Percentiles rank a stretch among this genome's conserved stretches.
phyloP scores from a whole-genome alignment of 768 basidiomycete species.

The Ephemerocybe angulata region DNA sequence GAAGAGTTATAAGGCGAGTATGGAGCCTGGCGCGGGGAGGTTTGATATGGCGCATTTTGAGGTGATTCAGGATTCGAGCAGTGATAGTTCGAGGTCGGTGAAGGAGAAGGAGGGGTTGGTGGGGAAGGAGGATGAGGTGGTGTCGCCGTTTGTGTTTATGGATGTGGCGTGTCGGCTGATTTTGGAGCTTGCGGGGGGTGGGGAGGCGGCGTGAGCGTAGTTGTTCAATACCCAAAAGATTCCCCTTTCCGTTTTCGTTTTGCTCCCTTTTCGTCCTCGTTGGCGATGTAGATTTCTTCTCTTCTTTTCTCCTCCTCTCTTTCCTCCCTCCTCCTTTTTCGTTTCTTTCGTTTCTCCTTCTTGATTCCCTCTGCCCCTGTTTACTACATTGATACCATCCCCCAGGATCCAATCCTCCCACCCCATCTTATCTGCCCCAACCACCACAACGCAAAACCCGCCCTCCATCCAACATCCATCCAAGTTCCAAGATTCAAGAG shows the following conservation, averaged over 20 bases:
- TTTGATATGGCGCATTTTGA: constrained; percentile 57
- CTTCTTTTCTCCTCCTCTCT: not conserved
- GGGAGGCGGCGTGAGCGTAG: constrained; percentile 21
- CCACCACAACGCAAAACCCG: not conserved
- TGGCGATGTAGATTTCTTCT: not conserved
- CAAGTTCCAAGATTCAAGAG: too few species aligned
- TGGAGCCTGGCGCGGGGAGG: constrained; percentile 61
- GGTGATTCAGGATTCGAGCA: constrained; percentile 28
- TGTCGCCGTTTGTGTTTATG: constrained; percentile 93
- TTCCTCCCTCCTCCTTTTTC: not conserved
- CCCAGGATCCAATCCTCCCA: not conserved
- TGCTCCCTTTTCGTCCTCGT: not conserved
- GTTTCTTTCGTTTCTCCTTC: not conserved
- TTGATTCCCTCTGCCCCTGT: not conserved
- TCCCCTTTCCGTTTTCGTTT: not conserved
- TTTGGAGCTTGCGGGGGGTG: constrained; percentile 80
- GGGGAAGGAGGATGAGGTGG: constrained; percentile 57
- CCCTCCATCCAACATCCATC: too few species aligned
- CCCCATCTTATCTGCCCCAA: not conserved
- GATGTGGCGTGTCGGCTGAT: constrained; percentile 93
- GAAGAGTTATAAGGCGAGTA: constrained; percentile 81
- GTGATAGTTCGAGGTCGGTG: constrained; percentile 51
- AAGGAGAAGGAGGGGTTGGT: constrained; percentile 45
- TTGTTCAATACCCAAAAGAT: not conserved
- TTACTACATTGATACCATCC: not conserved